Conservation (phyloP, 768 basidiomycete species). For the Termitomyces sp. region DNA sequence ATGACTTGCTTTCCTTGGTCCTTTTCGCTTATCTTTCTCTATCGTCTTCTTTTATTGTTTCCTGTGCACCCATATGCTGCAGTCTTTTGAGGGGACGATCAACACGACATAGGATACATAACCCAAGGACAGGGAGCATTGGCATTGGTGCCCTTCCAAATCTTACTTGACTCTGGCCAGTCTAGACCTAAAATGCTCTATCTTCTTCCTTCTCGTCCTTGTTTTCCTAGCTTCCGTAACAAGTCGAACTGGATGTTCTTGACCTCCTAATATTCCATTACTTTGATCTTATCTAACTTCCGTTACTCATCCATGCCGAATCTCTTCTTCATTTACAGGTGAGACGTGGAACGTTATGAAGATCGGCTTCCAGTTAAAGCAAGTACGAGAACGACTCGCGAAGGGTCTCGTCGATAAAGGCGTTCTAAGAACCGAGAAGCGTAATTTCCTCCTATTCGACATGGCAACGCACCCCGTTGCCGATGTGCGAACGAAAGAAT, state of each 20-base stretch:
- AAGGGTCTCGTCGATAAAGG: conserved; percentile 99
- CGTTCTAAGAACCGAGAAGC: conserved; percentile 96
- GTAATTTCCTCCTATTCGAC: conserved; percentile 97
- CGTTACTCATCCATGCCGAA: not conserved
- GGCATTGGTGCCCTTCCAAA: not conserved
- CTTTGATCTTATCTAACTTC: not conserved
- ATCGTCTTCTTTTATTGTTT: not conserved
- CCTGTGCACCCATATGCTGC: not conserved
- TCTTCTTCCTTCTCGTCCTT: not conserved
- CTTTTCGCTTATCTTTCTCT: not conserved
- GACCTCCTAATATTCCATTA: not conserved
- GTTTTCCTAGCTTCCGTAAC: not conserved
- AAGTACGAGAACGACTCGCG: conserved; percentile 94
- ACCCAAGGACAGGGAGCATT: not conserved
- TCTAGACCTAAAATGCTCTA: not conserved
- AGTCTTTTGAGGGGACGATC: not conserved
- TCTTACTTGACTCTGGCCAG: not conserved
- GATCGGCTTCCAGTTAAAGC: conserved; percentile 98
- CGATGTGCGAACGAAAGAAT: conserved; percentile 86
- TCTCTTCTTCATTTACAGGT: conserved; percentile 41
- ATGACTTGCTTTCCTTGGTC: not conserved
- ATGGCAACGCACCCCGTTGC: conserved; percentile 99
- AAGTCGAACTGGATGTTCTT: not conserved
- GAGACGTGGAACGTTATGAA: conserved; percentile 99
- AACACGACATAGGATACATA: not conserved